Evolutionary conservation across 805 yeast species (phyloP).

Genomic region (Saccharomycopsis sp.): DNA sequence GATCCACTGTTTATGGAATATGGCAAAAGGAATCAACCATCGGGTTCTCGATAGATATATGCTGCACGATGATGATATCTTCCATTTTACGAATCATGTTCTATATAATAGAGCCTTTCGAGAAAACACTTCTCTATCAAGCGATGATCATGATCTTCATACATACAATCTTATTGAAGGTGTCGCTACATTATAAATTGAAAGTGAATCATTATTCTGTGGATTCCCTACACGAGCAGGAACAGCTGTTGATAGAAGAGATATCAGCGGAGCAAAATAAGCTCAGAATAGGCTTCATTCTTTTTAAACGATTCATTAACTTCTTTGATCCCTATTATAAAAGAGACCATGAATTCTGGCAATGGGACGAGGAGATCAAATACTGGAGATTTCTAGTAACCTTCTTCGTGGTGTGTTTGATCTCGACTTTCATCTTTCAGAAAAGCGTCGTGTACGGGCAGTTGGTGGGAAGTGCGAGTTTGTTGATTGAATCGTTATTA

Average conservation of each 20-base stretch:
- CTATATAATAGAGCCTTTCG: conserved; percentile 76
- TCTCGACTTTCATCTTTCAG: conserved; percentile 36
- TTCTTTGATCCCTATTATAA: conserved; percentile 65
- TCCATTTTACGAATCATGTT: conserved; percentile 67
- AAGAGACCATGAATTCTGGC: conserved; percentile 74
- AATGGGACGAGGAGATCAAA: conserved; percentile 56
- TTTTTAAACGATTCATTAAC: conserved; percentile 38
- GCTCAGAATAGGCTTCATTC: conserved; percentile 17
- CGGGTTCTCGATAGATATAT: conserved; percentile 88
- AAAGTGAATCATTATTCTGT: conserved; percentile 26
- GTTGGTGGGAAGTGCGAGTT: conserved; percentile 52
- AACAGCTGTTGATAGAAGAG: conserved; percentile 28
- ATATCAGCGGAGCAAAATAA: conserved; percentile 14
- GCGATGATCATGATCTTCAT: conserved; percentile 79
- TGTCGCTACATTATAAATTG: conserved; percentile 52
- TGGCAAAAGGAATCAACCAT: conserved; percentile 54
- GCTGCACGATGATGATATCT: conserved; percentile 84
- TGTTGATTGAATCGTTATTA: conserved; percentile 63
- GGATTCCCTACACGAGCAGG: conserved; percentile 28
- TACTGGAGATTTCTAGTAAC: conserved; percentile 59
- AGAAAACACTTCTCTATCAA: conserved; percentile 70
- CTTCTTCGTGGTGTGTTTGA: conserved; percentile 37
- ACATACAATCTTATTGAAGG: conserved; percentile 57
- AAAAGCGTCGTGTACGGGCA: conserved; percentile 36
- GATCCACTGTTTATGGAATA: conserved; percentile 71